Conservation (phyloP, 2,329 filamentous ascomycete genomes). For the Huntiella abstrusa region DNA sequence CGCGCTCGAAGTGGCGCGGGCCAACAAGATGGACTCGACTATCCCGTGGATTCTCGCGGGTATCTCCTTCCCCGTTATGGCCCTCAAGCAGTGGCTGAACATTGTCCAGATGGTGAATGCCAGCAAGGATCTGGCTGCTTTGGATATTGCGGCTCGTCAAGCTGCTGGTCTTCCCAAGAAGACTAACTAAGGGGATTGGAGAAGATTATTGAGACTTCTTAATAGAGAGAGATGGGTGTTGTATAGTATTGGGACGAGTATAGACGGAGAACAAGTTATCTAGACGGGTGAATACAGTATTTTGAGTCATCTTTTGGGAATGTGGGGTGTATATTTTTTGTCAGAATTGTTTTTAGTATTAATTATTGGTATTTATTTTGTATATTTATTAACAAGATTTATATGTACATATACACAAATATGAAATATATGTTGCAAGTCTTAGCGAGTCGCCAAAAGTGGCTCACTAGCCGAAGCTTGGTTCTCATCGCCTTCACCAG, state of each 20-base stretch:
- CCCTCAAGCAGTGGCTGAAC: constrained; percentile 83
- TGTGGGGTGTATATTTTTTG: too few relatives aligned
- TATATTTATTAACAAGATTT: background rate
- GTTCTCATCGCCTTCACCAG: background rate
- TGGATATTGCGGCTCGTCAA: constrained; percentile 52
- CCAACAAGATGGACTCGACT: constrained; percentile 75
- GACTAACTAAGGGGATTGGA: constrained; percentile 14
- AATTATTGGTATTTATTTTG: constrained; percentile 3
- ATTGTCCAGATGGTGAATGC: constrained; percentile 87
- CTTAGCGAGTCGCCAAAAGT: background rate
- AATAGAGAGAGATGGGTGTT: too few relatives aligned
- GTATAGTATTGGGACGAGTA: too few relatives aligned
- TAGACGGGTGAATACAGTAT: too few relatives aligned
- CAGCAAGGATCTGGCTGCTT: constrained; percentile 78
- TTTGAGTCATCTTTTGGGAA: too few relatives aligned
- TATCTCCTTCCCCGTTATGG: constrained; percentile 72
- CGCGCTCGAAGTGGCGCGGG: constrained; percentile 77
- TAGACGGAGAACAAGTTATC: too few relatives aligned
- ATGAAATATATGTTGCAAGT: background rate
- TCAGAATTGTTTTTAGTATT: background rate
- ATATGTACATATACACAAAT: background rate
- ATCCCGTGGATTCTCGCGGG: constrained; percentile 53
- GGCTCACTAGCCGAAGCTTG: background rate
- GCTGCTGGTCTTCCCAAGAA: constrained; percentile 32
- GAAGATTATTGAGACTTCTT: too few relatives aligned